phyloP scores from a whole-genome alignment of 192 early-diverging fungal species.

The Paraglomus brasilianum region DNA sequence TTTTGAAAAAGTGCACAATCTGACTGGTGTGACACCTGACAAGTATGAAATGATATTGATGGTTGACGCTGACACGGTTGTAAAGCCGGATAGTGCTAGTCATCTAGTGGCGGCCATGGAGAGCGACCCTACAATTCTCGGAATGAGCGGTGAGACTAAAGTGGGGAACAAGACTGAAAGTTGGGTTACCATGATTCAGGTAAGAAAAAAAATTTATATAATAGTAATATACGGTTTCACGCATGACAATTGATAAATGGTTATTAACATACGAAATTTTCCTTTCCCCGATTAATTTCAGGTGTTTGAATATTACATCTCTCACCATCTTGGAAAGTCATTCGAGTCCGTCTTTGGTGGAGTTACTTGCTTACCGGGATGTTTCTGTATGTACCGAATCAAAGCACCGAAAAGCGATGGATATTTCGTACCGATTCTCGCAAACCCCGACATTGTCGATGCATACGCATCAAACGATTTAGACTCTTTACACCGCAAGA shows the following conservation, averaged over 20 bases:
- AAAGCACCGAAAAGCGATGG: conserved; percentile 64
- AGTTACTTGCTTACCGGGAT: conserved; percentile 71
- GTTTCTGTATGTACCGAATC: conserved; percentile 78
- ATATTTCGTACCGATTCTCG: conserved; percentile 71
- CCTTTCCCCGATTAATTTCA: not conserved
- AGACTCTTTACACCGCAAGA: conserved; percentile 79
- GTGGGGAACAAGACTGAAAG: conserved; percentile 88
- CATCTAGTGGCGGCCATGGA: conserved; percentile 80
- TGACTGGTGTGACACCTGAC: conserved; percentile 82
- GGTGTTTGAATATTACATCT: conserved; percentile 78
- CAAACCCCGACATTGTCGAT: conserved; percentile 82
- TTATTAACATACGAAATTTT: not conserved
- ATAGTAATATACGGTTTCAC: not conserved
- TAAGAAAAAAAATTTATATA: conserved; percentile 10
- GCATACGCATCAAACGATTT: conserved; percentile 74
- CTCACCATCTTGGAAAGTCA: conserved; percentile 69
- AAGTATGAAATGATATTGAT: conserved; percentile 72
- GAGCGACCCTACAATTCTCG: conserved; percentile 84
- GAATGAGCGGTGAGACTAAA: conserved; percentile 94
- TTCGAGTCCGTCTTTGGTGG: conserved; percentile 75
- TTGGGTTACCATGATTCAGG: conserved; percentile 90
- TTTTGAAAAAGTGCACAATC: conserved; percentile 73
- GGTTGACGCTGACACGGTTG: conserved; percentile 87
- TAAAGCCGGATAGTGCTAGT: conserved; percentile 71
- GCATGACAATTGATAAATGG: not conserved